Percentiles rank a stretch among this genome's conserved stretches.
Conservation (phyloP, 352 stramenopile genomes). For the Globisporangium paroecandrum region DNA sequence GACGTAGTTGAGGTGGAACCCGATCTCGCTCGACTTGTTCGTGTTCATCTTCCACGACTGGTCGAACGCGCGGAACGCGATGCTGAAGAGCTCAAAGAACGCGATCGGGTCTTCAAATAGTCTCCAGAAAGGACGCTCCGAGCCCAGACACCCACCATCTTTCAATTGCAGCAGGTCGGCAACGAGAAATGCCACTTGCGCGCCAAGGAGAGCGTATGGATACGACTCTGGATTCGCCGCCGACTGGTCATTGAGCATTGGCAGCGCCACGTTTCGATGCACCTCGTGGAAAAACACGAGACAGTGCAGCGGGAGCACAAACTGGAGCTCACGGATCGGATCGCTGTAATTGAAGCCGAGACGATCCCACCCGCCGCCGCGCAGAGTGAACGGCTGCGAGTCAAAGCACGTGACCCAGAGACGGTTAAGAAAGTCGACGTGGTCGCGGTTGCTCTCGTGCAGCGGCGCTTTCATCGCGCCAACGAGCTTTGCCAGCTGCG, state of each 20-base stretch:
- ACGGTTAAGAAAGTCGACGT: conserved; percentile 60
- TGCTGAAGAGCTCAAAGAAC: conserved; percentile 78
- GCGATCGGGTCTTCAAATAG: conserved; percentile 83
- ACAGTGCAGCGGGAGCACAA: conserved; percentile 69
- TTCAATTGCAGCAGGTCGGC: conserved; percentile 71
- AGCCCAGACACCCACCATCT: conserved; percentile 67
- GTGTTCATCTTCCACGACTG: conserved; percentile 55
- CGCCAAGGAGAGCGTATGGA: conserved; percentile 52
- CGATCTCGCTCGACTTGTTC: conserved; percentile 46
- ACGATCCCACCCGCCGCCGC: conserved; percentile 45
- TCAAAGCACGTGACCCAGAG: conserved; percentile 78
- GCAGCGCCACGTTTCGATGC: conserved; percentile 53
- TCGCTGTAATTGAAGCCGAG: conserved; percentile 70
- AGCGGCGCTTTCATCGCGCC: conserved; percentile 60
- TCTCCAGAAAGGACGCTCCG: conserved; percentile 77
- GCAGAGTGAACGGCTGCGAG: conserved; percentile 46
- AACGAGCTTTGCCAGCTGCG: conserved; percentile 67
- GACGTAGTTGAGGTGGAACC: conserved; percentile 67
- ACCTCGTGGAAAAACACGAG: conserved; percentile 82
- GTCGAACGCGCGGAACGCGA: conserved; percentile 72
- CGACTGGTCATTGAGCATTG: conserved; percentile 65
- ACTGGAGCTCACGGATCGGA: conserved; percentile 65
- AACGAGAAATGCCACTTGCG: conserved; percentile 54
- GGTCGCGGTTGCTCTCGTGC: conserved; percentile 55
- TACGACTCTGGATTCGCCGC: conserved; percentile 44